Evolutionary conservation across 441 rosid species (phyloP).

Genomic region (Pelargonium myrrhifolium): DNA sequence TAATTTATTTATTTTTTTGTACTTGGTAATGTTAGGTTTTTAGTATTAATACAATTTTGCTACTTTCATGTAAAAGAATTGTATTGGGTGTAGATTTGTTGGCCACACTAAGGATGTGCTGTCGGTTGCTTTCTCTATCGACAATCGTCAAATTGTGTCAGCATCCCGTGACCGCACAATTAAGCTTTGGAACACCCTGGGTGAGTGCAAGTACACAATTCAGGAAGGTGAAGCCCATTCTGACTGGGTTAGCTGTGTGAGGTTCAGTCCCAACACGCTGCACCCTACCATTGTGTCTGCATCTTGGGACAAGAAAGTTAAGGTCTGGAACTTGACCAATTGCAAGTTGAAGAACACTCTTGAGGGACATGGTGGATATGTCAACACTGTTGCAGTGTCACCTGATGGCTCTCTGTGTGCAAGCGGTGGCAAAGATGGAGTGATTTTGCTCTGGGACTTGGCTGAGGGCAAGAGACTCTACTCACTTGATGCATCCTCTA

Average conservation of each 20-base stretch:
- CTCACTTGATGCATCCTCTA: constrained; percentile 66
- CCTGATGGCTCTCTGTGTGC: constrained; percentile 94
- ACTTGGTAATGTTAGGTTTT: too few species aligned
- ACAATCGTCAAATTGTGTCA: constrained; percentile 26
- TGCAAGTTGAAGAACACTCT: constrained; percentile 72
- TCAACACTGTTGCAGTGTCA: constrained; percentile 85
- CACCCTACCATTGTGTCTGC: constrained; percentile 83
- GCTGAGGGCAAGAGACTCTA: constrained; percentile 90
- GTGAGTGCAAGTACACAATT: constrained; percentile 27
- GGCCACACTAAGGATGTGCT: constrained; percentile 27
- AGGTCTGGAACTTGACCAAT: constrained; percentile 87
- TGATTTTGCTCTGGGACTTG: constrained; percentile 84
- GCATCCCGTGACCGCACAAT: constrained; percentile 28
- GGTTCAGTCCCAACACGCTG: constrained; percentile 70
- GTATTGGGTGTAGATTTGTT: constrained; percentile 2
- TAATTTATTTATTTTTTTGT: too few species aligned
- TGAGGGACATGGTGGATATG: constrained; percentile 70
- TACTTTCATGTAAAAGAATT: not conserved
- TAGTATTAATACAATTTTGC: not conserved
- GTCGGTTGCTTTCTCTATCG: constrained; percentile 22
- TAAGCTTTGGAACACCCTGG: constrained; percentile 26
- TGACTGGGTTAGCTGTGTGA: constrained; percentile 85
- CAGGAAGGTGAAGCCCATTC: constrained; percentile 63
- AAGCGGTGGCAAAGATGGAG: constrained; percentile 91
- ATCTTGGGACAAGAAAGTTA: constrained; percentile 74